Percentiles rank a stretch among this genome's conserved stretches.
Conservation (phyloP, 2,329 filamentous ascomycete species). For the Aspergillus flavus region DNA sequence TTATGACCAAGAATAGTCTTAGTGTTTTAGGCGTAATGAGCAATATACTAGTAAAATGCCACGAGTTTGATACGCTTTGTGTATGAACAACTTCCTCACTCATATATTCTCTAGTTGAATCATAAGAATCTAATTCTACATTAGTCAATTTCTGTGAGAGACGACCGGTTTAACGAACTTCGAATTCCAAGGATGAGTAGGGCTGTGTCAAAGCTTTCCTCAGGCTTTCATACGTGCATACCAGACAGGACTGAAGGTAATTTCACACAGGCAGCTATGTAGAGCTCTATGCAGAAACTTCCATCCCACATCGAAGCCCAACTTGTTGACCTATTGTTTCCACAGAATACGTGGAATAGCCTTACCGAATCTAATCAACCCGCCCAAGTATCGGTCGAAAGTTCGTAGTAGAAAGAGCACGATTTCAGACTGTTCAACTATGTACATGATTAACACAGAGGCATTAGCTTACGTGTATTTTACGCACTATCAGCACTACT, state of each 20-base stretch:
- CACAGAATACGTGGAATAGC: not conserved
- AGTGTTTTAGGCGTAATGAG: not conserved
- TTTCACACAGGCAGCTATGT: not conserved
- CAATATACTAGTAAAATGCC: not conserved
- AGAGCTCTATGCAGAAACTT: not conserved
- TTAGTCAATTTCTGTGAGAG: no score
- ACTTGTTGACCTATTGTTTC: not conserved
- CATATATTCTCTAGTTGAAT: not conserved
- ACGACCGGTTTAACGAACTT: no score
- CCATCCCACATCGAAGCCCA: not conserved
- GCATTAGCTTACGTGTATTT: not conserved
- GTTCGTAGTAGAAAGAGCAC: not conserved
- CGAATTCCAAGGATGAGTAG: no score
- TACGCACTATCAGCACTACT: not conserved
- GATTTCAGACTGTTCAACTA: not conserved
- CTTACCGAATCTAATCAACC: not conserved
- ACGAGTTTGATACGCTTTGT: not conserved
- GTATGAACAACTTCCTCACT: not conserved
- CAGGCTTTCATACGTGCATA: no score
- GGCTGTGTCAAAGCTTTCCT: no score
- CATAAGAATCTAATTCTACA: not conserved
- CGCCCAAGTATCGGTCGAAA: not conserved
- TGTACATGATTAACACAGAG: not conserved
- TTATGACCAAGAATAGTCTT: not conserved
- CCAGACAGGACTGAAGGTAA: not conserved